Base-by-base conservation (phyloP, 2,329 filamentous ascomycete genomes). In the Botryotinia globosa region DNA sequence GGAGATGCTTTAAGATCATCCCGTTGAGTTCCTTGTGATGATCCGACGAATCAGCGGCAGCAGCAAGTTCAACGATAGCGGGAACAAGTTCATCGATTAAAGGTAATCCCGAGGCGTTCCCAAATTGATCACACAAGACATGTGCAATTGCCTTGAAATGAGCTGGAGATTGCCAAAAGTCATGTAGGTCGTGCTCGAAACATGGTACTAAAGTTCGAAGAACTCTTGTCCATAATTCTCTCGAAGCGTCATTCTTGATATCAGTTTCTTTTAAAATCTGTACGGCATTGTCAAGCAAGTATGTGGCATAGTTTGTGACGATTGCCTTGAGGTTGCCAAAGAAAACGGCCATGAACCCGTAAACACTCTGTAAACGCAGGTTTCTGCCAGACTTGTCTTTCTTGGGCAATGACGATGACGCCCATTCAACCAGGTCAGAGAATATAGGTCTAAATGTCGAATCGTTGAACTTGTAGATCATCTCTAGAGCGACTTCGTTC, bases 401-500 rank as follows among this genome's bases (percentile, higher is more conserved):
- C 83, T 90, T 90, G 29, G 90, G 83, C 62, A 92, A 82, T 0
- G 85, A 86, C 3, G 85, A 83, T 29, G 85, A 86, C 0, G 92
- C 88, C 92, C 94, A 98, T 73, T 97, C 93, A 63, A 97, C 86
- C n/a, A 98, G 84, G 76, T 91, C 89, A 25, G 90, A 87, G 84
- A 98, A 99, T 75, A 99, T 90, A 0, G 96, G 97, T 20, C 94
- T 88, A 89, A 99, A 99, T 0, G 92, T 90, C 0, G 92, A 91
- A 80, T 99, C 96, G 83, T 98, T 98, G 74, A 99, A 88, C 85
- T 98, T 98, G 85, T 97, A 94, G 71, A 97, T 92, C 90, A 98
- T 96, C 82, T 94, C 92, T 73, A 99, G 88, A 0, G 91, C 89
- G 20, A 92, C 89, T 16, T 91, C 88, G 80, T 93, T 91, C 76